These are phyloP conservation scores for Fusarium humuli DNA, from an alignment of 2,329 filamentous ascomycete species.

Conservation along the genomic window DNA sequence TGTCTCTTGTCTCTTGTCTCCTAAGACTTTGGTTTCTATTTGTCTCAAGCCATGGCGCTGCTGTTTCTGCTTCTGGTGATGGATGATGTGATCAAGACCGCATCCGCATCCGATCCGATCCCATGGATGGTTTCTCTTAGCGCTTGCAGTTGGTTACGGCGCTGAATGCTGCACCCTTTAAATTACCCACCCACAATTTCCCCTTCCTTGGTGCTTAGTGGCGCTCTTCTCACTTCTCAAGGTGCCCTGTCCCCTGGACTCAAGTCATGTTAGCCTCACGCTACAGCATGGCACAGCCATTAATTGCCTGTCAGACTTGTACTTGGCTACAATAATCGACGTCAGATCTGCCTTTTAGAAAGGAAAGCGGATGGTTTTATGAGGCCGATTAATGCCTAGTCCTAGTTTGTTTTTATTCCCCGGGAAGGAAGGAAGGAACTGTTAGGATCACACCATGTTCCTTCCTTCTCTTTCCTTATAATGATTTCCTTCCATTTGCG, in stretches of 20 bases:
- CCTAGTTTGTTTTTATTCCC: constrained; percentile 19
- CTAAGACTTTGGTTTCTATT: not conserved
- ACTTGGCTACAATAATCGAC: constrained; percentile 3
- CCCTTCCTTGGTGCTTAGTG: constrained; percentile 37
- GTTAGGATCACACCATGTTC: constrained; percentile 22
- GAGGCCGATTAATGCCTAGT: constrained; percentile 44
- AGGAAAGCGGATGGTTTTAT: constrained; percentile 27
- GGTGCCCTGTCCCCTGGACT: constrained; percentile 28
- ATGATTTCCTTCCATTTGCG: not conserved
- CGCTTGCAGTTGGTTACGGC: constrained; percentile 4
- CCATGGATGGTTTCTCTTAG: constrained; percentile 8
- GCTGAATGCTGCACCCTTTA: constrained; percentile 22
- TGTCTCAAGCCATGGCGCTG: not conserved
- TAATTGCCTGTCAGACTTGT: constrained; percentile 20
- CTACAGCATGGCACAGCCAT: constrained; percentile 39
- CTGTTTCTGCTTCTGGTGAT: not conserved
- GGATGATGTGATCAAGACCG: constrained; percentile 11
- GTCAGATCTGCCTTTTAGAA: constrained; percentile 36
- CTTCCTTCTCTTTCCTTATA: not conserved
- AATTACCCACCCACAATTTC: constrained; percentile 47
- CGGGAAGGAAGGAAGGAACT: constrained; percentile 5
- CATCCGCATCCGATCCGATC: constrained; percentile 19
- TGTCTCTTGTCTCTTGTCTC: not conserved
- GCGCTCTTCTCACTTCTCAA: constrained; percentile 23
- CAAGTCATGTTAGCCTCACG: not conserved